These are phyloP conservation scores for Cephalotrichum gorgonifer DNA, from an alignment of 2,329 filamentous ascomycete species.

Conservation along the genomic window DNA sequence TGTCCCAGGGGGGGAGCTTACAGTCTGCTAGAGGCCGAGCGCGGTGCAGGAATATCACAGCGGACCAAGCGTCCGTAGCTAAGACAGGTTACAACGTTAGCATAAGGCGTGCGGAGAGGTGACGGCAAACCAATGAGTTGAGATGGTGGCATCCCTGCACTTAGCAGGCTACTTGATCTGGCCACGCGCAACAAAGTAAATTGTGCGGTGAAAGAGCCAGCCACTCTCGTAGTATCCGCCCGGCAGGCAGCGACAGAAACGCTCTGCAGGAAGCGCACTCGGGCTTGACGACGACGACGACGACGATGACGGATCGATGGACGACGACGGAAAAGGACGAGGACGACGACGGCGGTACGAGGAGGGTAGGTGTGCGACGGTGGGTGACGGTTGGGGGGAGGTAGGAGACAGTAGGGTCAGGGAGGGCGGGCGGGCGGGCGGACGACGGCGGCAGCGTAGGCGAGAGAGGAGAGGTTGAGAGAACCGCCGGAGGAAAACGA, in stretches of 20 bases:
- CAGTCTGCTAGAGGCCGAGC: conserved; percentile 90
- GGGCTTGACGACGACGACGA: conserved; percentile 24
- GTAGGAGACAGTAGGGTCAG: conserved; percentile 7
- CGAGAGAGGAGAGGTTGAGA: neutral
- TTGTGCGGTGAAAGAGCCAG: neutral
- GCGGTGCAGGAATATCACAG: conserved; percentile 94
- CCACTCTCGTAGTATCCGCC: neutral
- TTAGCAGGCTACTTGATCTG: neutral
- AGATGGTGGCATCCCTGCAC: conserved; percentile 1
- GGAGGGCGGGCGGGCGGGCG: no score
- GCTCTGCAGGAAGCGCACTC: conserved; percentile 11
- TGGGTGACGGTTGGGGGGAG: conserved; percentile 19
- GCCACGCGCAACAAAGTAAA: neutral
- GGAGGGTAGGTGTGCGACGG: neutral
- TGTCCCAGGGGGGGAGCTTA: conserved; percentile 57
- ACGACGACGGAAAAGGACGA: conserved; percentile 21
- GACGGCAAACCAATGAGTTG: conserved; percentile 1
- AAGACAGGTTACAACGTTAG: conserved; percentile 9
- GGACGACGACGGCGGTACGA: conserved; percentile 11
- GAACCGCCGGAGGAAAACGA: neutral
- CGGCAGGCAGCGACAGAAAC: no score
- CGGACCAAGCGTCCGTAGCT: conserved; percentile 97
- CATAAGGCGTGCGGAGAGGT: neutral
- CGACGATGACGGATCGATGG: conserved; percentile 15
- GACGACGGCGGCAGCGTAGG: neutral